Base-by-base conservation (phyloP, 352 stramenopile species). In the Elongisporangium senticosum region DNA sequence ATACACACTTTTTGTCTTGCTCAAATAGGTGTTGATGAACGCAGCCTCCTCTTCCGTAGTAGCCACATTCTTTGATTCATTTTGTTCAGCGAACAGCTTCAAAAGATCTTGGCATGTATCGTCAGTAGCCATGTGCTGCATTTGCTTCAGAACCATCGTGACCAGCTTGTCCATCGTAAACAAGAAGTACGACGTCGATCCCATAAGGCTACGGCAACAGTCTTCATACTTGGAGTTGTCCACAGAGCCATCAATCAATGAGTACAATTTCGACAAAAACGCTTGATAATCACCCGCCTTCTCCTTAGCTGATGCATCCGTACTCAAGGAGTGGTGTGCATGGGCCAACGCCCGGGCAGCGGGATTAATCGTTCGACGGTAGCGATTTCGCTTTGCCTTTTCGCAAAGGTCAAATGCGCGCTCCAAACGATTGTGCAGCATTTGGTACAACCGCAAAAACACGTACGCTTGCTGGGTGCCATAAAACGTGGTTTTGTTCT, bases 121-220 rank as follows among this genome's bases (percentile, higher is more conserved):
- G 62, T 96, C 86, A 22, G 75, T 87, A 11, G 82, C 77, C 51
- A 96, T 49, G 56, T 90, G 75, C 65, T 96, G 87, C 80, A 96
- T 90, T 57, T 97, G 89, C 72, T 96, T 96, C 39, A 95, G 75
- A 49, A 96, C 73, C 13, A 81, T 72, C 13, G 79, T 67, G 58
- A 96, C 83, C 24, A 97, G 71, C 61, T 96, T 96, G 62, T 97
- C 89, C 74, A 97, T 91, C 7, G 89, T 97, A 64, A 96, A 97
- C 37, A 97, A 59, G 49, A 96, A 93, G 62, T 96, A 97, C 4
- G 87, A 94, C 19, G 83, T 92, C 15, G 89, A 92, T 19, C 89
- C 89, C 81, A 97, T 93, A 15, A 96, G 74, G 28, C 78, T 88
- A 48, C 89, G 77, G 56, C 89, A 97, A 37, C 79, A 87, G 63